Conservation (phyloP, 495 filamentous ascomycete species). For the Viridothelium virens region DNA sequence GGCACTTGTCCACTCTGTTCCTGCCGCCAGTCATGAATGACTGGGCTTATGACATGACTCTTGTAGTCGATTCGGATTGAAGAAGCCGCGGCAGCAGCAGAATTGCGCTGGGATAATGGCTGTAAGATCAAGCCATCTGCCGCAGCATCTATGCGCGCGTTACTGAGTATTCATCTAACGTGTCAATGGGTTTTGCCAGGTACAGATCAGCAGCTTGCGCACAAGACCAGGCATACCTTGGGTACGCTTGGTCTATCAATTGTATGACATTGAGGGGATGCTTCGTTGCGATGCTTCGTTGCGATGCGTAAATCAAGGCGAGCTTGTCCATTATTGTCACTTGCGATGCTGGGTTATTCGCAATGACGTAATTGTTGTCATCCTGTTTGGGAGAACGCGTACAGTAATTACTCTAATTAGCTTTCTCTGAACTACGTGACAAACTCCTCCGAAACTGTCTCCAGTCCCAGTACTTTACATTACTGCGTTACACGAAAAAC, state of each 20-base stretch:
- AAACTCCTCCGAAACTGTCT: too few species aligned
- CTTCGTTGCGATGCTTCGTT: not conserved
- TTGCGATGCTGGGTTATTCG: not conserved
- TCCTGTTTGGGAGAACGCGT: not conserved
- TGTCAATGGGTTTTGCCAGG: not conserved
- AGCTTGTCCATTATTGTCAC: too few species aligned
- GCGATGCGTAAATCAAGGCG: too few species aligned
- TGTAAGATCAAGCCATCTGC: constrained; percentile 82
- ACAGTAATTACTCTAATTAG: too few species aligned
- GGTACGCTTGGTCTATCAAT: not conserved
- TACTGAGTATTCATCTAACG: not conserved
- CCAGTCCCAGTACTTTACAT: too few species aligned
- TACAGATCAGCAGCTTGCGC: constrained; percentile 18
- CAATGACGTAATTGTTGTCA: not conserved
- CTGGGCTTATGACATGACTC: constrained; percentile 49
- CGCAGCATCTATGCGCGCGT: constrained; percentile 61
- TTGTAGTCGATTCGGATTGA: constrained; percentile 66
- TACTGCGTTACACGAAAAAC: not conserved
- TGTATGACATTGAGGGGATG: not conserved
- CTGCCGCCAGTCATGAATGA: constrained; percentile 37
- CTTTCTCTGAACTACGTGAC: too few species aligned
- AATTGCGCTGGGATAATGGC: constrained; percentile 45
- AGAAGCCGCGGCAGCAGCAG: constrained; percentile 36
- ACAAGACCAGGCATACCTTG: constrained; percentile 17
- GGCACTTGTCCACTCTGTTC: constrained; percentile 35